These are phyloP conservation scores for Ambrosia artemisiifolia DNA, from an alignment of 129 eudicot species.

Conservation along the genomic window DNA sequence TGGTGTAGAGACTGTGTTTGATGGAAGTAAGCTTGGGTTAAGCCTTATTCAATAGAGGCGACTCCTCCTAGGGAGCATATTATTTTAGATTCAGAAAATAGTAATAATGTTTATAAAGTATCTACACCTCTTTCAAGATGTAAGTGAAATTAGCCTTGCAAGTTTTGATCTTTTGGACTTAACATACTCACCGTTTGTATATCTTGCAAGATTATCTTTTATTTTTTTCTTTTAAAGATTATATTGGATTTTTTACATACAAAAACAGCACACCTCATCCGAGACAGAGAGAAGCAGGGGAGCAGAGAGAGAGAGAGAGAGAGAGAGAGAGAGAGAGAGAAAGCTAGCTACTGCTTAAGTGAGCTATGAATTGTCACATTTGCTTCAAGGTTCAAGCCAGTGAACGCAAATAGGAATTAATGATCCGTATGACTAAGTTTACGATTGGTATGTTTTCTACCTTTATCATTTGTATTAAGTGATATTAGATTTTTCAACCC, in stretches of 20 bases:
- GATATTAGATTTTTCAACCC: too few relatives aligned
- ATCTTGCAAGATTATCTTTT: not conserved
- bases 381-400: too few relatives aligned
- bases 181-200: not conserved
- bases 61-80: conserved; percentile 71
- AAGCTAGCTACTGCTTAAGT: too few relatives aligned
- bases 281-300: too few relatives aligned
- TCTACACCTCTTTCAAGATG: conserved; percentile 82
- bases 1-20: conserved; percentile 86
- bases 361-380: too few relatives aligned
- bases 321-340: too few relatives aligned
- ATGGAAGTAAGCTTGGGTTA: conserved; percentile 93
- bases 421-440: too few relatives aligned
- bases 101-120: conserved; percentile 72
- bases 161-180: not conserved
- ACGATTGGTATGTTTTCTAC: too few relatives aligned
- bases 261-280: too few relatives aligned
- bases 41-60: conserved; percentile 71
- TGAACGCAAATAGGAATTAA: too few relatives aligned
- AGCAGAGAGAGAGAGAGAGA: too few relatives aligned
- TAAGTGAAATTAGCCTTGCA: conserved; percentile 35
- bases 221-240: not conserved
- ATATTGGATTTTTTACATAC: conserved; percentile 7
- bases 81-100: conserved; percentile 74
- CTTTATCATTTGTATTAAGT: too few relatives aligned